Base-by-base conservation (phyloP, 345 rosid species). In the Geranium brycei region DNA sequence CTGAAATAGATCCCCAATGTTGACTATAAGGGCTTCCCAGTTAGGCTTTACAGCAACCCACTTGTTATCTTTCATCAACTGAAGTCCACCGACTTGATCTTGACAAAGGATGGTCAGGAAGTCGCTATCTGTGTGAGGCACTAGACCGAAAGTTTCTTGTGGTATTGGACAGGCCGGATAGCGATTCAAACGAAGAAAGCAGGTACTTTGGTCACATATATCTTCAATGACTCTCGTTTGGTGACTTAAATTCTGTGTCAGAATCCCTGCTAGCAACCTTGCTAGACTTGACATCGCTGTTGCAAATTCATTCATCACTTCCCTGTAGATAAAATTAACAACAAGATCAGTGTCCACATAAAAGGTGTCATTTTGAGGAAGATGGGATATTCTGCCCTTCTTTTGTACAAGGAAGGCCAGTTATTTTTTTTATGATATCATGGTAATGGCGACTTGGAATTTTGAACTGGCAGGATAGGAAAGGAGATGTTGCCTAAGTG, bases 1-100 rank as follows among this genome's bases (percentile, higher is more conserved):
- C 91, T 86, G 91, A 59, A 83, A 81, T 16, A 86, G 82, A 72
- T 86, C 91, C 15, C 91, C 91, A 18, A 86, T 81, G 76, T 86
- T 86, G 71, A 86, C 83, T 0, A 86, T 83, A 31, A 86, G 85
- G 28, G 91, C 85, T n/a, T 86, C 81, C 23, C 18, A 78, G 59
- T 81, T 86, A 61, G 91, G 91, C 69, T 77, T 77, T 0, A 86
- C 87, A 32, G 88, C 79, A 16, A 86, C 85, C 91, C 88, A 86
- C 31, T 76, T 76, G 63, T 81, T 77, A 66, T 86, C 86, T 68
- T 81, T 83, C 79, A 81, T 71, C 55, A 86, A 86, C 61, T 86
- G 91, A 28, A 86, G 88, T 32, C 88, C 91, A 4, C 91, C 91
- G 1, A 86, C 91, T 63, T 81, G 69, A 65, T 86, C 91, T 80